Evolutionary conservation across 768 basidiomycete species (phyloP), one percentile per base, ranked within the genome.

Genomic region (Suillus sp.): DNA sequence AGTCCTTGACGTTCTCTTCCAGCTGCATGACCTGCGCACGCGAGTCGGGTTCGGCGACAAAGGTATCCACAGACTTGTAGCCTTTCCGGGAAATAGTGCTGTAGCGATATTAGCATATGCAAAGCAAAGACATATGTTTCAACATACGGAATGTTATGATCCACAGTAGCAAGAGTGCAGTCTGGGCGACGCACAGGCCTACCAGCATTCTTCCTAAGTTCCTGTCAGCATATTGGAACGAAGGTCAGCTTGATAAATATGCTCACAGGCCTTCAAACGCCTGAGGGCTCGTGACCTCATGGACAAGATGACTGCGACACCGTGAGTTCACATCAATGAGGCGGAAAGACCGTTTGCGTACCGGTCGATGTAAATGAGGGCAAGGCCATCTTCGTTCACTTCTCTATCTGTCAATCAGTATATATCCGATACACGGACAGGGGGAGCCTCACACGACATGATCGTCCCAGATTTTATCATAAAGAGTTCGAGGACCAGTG

Each of bases 391-490:
- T 50, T 91, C 86, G 67, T 91, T 86, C 63, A 83, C 74, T 70
- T 91, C 84, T 42, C 93, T 93, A 69, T 51, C 67, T 47, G 25
- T 3, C 34, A 34, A 35, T 68, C 57, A 72, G 63, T 25, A 60
- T 13, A 20, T 43, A n/a, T 42, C 60, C 62, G 35, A 75, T 32
- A 40, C 4, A 54, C 35, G 30, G 11, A 18, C 14, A 57, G 59
- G 56, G 56, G 56, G 35, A 67, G 40, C 69, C 92, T 65, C 70
- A 94, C 87, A 98, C 91, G 72, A 96, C 86, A 79, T 98, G 96
- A 74, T 98, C 95, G 68, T 97, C 94, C 88, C 93, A 97, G 67
- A 98, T 94, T 80, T 98, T 98, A 79, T 99, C 96, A 78, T 98
- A 97, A 35, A 99, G 82, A 40, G 96, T 98, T 65, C 94, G 88